Conservation (phyloP, 2,329 filamentous ascomycete species). For the Fusarium cicatricum region DNA sequence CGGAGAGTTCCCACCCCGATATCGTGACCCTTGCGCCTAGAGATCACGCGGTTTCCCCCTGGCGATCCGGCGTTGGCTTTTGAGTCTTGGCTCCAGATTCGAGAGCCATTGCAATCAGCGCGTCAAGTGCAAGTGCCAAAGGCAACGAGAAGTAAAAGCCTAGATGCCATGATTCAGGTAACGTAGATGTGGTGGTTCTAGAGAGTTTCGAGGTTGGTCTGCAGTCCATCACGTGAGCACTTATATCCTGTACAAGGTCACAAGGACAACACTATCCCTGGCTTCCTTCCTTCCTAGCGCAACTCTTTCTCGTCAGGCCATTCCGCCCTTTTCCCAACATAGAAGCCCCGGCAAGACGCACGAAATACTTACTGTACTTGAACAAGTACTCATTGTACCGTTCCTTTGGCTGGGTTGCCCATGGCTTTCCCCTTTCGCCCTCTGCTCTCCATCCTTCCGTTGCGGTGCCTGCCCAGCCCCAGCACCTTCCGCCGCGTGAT, state of each 20-base stretch:
- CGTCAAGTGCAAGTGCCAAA: background rate
- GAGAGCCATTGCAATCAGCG: too few relatives aligned
- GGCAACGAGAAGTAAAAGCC: background rate
- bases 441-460: background rate
- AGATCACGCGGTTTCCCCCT: slow-evolving; percentile 23
- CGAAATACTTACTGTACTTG: background rate
- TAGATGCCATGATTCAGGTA: background rate
- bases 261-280: slow-evolving; percentile 5
- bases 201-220: background rate
- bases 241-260: slow-evolving; percentile 3
- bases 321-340: slow-evolving; percentile 7
- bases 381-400: slow-evolving; percentile 13
- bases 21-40: background rate
- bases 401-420: background rate
- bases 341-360: slow-evolving; percentile 6
- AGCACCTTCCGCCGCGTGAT: slow-evolving; percentile 8
- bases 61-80: background rate
- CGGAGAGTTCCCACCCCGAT: slow-evolving; percentile 7
- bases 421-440: slow-evolving; percentile 13
- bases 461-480: slow-evolving; percentile 1
- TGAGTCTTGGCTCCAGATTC: background rate
- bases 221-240: slow-evolving; percentile 16
- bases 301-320: background rate
- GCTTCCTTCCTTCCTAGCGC: slow-evolving; percentile 1
- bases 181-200: background rate